phyloP scores from a whole-genome alignment of 176 grass and related monocot genomes.

The Tillandsia fasciculata region DNA sequence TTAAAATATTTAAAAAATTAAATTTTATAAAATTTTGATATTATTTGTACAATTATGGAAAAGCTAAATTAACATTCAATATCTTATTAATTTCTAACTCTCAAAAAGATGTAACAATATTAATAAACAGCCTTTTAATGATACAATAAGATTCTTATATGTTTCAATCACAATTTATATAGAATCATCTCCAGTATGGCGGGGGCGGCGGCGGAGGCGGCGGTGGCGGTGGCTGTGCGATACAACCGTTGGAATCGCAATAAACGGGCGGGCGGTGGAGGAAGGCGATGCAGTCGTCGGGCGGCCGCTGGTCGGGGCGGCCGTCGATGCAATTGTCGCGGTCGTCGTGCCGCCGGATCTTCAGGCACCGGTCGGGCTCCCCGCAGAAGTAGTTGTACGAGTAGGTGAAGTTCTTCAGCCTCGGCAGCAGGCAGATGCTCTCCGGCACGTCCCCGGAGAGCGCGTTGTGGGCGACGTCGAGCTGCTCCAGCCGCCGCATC shows the following conservation, averaged over 20 bases:
- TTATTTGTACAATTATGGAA: no score
- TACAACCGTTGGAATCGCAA: constrained; percentile 59
- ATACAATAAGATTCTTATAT: no score
- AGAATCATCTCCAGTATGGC: constrained; percentile 22
- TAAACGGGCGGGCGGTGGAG: constrained; percentile 32
- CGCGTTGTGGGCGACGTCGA: constrained; percentile 67
- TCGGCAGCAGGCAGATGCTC: constrained; percentile 52
- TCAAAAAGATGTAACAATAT: no score
- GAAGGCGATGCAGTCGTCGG: constrained; percentile 62
- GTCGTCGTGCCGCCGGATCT: constrained; percentile 49
- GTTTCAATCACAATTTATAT: neutral
- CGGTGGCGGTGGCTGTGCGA: constrained; percentile 21
- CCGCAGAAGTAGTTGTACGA: constrained; percentile 76
- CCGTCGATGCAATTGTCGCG: constrained; percentile 67
- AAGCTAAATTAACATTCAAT: no score
- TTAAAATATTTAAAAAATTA: no score
- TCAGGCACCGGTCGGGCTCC: constrained; percentile 54
- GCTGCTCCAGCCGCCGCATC: constrained; percentile 61
- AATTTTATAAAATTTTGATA: no score
- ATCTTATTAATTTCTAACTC: no score
- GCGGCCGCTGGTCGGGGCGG: constrained; percentile 54
- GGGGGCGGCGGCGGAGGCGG: constrained; percentile 11
- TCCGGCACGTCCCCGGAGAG: constrained; percentile 63
- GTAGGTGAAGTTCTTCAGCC: constrained; percentile 85
- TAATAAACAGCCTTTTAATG: no score